These are phyloP conservation scores for Populus pruinosa DNA, from an alignment of 345 rosid genomes.

Conservation along the genomic window DNA sequence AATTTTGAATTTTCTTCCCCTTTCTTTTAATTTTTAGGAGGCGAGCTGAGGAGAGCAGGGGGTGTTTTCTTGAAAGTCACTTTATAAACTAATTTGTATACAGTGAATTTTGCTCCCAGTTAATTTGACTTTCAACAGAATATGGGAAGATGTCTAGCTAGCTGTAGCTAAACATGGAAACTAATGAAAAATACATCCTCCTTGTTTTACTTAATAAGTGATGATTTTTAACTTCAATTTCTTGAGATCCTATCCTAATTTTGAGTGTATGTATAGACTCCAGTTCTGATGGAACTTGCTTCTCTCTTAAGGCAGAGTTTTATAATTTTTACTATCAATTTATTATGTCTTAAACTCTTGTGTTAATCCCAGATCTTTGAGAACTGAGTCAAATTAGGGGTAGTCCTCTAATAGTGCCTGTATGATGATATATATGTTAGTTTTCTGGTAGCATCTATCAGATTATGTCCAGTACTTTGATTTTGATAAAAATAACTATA, in stretches of 20 bases:
- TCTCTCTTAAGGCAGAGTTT: background rate
- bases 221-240: background rate
- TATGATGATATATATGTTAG: background rate
- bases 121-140: background rate
- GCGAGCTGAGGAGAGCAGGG: background rate
- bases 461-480: background rate
- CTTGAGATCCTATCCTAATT: background rate
- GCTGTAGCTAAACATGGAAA: background rate
- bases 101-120: background rate
- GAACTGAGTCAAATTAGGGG: background rate
- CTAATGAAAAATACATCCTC: background rate
- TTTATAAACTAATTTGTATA: background rate
- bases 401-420: background rate
- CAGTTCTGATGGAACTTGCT: background rate
- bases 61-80: background rate
- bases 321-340: background rate
- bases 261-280: background rate
- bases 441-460: background rate
- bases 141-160: background rate
- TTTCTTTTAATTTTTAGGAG: background rate
- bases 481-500: background rate
- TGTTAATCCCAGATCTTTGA: background rate
- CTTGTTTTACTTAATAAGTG: background rate
- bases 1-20: background rate
- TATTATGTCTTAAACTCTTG: background rate